A percentile compares a stretch with the other conserved stretches of the same genome.
These are phyloP conservation scores for Tubosaeta sp. DNA, from an alignment of 768 basidiomycete genomes.

Conservation along the genomic window DNA sequence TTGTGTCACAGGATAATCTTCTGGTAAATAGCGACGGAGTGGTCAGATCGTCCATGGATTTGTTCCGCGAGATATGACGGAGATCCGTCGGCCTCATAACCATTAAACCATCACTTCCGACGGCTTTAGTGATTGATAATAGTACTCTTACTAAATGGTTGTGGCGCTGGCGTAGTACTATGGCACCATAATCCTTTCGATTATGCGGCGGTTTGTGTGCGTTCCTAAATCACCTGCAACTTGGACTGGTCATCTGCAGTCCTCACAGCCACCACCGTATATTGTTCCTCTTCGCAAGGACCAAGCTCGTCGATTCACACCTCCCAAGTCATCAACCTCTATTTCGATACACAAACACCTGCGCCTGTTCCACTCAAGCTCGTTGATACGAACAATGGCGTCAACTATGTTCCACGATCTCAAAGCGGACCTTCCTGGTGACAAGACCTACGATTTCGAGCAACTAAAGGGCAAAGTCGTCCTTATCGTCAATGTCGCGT, in stretches of 20 bases:
- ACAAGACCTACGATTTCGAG: constrained; percentile 55
- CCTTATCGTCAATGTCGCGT: constrained; percentile 75
- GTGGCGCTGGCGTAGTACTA: no score
- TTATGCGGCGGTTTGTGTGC: constrained; percentile 2
- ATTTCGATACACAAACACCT: neutral
- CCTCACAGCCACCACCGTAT: neutral
- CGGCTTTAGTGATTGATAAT: neutral
- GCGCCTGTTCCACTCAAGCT: constrained; percentile 9
- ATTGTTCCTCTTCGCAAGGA: neutral
- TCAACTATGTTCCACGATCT: constrained; percentile 56
- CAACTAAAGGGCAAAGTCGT: constrained; percentile 75
- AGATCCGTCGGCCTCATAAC: neutral
- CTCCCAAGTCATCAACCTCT: neutral
- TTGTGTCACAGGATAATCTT: neutral
- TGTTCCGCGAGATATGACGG: neutral
- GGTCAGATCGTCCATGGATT: neutral
- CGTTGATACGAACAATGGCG: constrained; percentile 20
- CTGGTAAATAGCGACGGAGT: neutral
- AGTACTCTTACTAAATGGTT: neutral
- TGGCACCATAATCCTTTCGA: no score
- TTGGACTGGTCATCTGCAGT: neutral
- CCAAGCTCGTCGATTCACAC: neutral
- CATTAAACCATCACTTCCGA: no score
- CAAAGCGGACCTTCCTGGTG: constrained; percentile 59
- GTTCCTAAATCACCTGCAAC: neutral